phyloP scores from a whole-genome alignment of 176 grass and related monocot species.

The Chloris gayana region DNA sequence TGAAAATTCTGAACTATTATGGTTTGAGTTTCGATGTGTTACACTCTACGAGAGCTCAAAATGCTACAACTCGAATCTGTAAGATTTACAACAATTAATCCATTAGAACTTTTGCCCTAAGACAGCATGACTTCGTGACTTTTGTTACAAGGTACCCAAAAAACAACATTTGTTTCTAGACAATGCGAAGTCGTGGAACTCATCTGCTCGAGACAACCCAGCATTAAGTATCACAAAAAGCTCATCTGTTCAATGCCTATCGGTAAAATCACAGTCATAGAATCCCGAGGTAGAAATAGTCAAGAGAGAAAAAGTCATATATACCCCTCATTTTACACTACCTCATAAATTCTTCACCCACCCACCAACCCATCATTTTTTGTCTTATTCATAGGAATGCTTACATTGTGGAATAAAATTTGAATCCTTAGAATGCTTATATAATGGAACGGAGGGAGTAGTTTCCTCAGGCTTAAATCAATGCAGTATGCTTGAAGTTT shows the following conservation, averaged over 20 bases:
- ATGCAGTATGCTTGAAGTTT: constrained; percentile 16
- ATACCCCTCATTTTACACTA: no score
- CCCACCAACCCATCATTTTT: no score
- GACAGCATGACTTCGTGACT: background rate
- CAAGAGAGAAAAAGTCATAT: no score
- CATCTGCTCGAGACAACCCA: background rate
- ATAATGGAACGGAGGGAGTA: no score
- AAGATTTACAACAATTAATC: background rate
- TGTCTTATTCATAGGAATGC: no score
- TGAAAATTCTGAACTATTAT: background rate
- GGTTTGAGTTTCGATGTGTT: background rate
- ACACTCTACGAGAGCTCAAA: background rate
- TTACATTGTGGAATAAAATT: no score
- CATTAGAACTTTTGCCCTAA: background rate
- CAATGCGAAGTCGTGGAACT: background rate
- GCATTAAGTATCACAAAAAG: background rate
- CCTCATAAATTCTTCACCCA: no score
- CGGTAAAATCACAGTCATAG: background rate
- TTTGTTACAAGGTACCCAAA: background rate
- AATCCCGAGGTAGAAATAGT: no score
- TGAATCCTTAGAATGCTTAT: no score
- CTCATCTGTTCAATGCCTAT: background rate
- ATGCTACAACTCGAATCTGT: background rate
- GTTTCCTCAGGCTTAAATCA: background rate
- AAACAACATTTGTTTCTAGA: background rate